Base-by-base conservation (phyloP, 495 filamentous ascomycete genomes). In the Penicillium bialowiezense region DNA sequence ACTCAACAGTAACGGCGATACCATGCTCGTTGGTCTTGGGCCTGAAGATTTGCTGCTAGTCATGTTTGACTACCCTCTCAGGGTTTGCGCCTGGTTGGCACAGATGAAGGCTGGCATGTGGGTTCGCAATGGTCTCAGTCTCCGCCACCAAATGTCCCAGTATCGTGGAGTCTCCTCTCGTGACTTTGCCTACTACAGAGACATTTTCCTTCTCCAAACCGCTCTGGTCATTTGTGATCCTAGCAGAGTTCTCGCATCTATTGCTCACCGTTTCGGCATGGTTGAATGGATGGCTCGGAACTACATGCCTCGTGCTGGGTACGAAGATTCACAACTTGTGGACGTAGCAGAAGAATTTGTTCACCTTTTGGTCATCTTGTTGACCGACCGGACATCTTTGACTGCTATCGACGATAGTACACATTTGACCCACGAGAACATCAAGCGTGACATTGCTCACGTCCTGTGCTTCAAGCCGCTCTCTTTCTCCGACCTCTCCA, bases 31-130 rank as follows among this genome's bases (percentile, higher is more conserved):
- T 14, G 19, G 58, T 18, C 59, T 72, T 44, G 64, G 46, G 3
- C 72, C 81, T 0, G 89, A 96, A 50, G 89, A 96, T 60, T 79
- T 92, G 52, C 75, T 97, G 12, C 82, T 96, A 62, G 84, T 88
- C 0, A 82, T 89, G 53, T 96, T 97, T 59, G 93, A 99, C 63
- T 95, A 88, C 61, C 91, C 93, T 3, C 75, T 99, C 5, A 79
- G 93, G 29, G 90, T 97, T 3, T 96, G 90, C 65, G 90, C 88
- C 8, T 99, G 93, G 93, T 73, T 99, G 17, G 88, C 92, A 2
- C 95, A 99, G 70, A 97, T 97, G 84, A 95, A 95, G 64, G 89
- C 91, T 3, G 88, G 88, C 13, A 93, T 97, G 88, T 99, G 93
- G 93, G 95, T 99, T 32, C 85, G 93, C 28, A 99, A 99, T 61